Evolutionary conservation across 2,329 filamentous ascomycete species (phyloP).

Genomic region (Harringtonia lauricola): DNA sequence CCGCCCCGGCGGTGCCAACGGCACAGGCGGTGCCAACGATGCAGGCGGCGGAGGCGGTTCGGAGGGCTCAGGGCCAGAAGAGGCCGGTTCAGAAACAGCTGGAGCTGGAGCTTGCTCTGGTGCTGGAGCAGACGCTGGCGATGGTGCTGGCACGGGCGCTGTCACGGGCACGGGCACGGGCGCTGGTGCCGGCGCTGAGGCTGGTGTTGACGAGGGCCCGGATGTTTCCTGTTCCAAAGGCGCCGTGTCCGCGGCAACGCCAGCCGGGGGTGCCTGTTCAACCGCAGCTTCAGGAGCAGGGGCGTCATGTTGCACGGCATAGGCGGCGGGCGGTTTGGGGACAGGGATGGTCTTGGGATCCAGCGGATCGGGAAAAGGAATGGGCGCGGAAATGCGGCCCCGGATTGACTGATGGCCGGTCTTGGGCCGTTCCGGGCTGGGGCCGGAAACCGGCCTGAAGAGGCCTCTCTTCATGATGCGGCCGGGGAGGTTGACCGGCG

Average conservation of each 20-base stretch:
- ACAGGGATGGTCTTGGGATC: slow-evolving; percentile 12
- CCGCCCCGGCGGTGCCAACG: background rate
- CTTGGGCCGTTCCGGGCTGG: slow-evolving; percentile 27
- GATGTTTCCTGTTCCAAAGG: too few relatives aligned
- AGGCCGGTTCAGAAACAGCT: background rate
- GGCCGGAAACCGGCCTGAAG: slow-evolving; percentile 29
- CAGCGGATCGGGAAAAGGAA: slow-evolving; percentile 36
- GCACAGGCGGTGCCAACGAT: background rate
- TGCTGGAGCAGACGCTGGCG: background rate
- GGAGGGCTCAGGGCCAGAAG: too few relatives aligned
- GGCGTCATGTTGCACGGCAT: background rate
- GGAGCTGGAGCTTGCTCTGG: background rate
- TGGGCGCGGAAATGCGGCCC: slow-evolving; percentile 50
- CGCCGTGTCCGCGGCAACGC: background rate
- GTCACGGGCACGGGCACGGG: too few relatives aligned
- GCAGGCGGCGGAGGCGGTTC: background rate
- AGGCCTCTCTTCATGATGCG: slow-evolving; percentile 14
- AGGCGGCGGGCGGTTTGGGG: background rate
- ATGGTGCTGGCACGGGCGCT: too few relatives aligned
- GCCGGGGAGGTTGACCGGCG: background rate
- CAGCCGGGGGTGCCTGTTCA: background rate
- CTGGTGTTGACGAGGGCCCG: too few relatives aligned
- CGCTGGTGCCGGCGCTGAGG: too few relatives aligned
- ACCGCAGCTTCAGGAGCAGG: background rate
- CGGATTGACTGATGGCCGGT: slow-evolving; percentile 37